phyloP scores from a whole-genome alignment of 495 filamentous ascomycete genomes.

The Venustampulla echinocandica region DNA sequence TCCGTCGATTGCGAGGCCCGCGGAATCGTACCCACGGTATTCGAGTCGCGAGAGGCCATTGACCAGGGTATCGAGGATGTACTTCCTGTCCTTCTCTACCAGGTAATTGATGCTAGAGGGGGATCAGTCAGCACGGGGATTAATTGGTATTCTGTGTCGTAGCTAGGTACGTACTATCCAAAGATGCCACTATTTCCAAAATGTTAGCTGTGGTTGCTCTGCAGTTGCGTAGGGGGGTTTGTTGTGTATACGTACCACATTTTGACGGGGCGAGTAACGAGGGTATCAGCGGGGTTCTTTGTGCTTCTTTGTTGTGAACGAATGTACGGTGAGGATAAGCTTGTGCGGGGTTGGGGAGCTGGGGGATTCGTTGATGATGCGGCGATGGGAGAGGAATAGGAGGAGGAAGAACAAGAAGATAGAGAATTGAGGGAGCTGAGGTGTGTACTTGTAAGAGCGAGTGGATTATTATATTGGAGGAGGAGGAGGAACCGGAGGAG shows the following conservation, averaged over 20 bases:
- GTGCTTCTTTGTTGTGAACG: conserved; percentile 28
- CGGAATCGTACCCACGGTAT: conserved; percentile 96
- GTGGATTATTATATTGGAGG: not conserved
- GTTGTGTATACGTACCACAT: conserved; percentile 17
- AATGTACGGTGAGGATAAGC: too few relatives aligned
- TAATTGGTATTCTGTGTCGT: conserved; percentile 34
- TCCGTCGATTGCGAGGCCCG: conserved; percentile 90
- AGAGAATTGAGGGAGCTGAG: not conserved
- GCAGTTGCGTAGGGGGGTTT: not conserved
- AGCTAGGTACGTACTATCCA: conserved; percentile 52
- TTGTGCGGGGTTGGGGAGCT: too few relatives aligned
- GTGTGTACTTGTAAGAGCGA: not conserved
- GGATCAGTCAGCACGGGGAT: conserved; percentile 1
- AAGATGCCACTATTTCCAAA: conserved; percentile 75
- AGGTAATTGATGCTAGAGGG: conserved; percentile 39
- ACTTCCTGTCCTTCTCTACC: conserved; percentile 93
- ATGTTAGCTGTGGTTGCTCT: conserved; percentile 1
- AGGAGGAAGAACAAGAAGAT: conserved; percentile 6
- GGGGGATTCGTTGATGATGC: too few relatives aligned
- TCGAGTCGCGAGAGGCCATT: conserved; percentile 68
- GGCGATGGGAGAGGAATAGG: conserved; percentile 2
- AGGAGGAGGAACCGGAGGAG: too few relatives aligned
- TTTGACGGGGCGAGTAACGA: conserved; percentile 8
- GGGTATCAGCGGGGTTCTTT: conserved; percentile 7
- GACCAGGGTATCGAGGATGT: conserved; percentile 89